A percentile compares a stretch with the other conserved stretches of the same genome.
Evolutionary conservation across 2,329 filamentous ascomycete genomes (phyloP).

Genomic region (Westerdykella sp.): DNA sequence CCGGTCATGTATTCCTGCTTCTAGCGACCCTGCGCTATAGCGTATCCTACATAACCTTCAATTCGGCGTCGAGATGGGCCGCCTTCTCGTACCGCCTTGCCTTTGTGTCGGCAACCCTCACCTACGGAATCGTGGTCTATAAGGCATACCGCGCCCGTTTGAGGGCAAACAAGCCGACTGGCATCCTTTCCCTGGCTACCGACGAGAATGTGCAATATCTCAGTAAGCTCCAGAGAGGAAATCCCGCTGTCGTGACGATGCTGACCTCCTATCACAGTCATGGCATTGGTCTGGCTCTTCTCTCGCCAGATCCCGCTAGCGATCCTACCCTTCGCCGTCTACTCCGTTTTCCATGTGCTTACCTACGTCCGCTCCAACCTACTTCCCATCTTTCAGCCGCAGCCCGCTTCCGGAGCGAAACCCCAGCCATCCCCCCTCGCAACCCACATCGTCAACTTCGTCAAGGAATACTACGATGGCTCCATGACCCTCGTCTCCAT

Average conservation of each 20-base stretch:
- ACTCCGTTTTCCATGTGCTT: conserved; percentile 96
- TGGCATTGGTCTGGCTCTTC: conserved; percentile 94
- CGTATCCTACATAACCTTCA: conserved; percentile 82
- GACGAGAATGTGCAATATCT: conserved; percentile 99
- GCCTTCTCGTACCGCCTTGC: conserved; percentile 81
- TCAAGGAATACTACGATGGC: conserved; percentile 95
- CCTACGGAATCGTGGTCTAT: conserved; percentile 98
- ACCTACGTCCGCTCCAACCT: conserved; percentile 93
- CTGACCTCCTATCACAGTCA: conserved; percentile 50
- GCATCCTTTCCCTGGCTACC: conserved; percentile 60
- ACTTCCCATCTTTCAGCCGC: conserved; percentile 76
- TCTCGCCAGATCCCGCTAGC: conserved; percentile 83
- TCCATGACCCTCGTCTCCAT: conserved; percentile 90
- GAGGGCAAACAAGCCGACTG: conserved; percentile 62
- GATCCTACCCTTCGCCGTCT: conserved; percentile 88
- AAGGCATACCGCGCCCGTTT: conserved; percentile 88
- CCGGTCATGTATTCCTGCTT: conserved; percentile 79
- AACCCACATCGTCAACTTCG: conserved; percentile 82
- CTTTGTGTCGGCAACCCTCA: conserved; percentile 81
- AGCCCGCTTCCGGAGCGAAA: conserved; percentile 50
- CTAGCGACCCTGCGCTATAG: conserved; percentile 75
- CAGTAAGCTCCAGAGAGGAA: conserved; percentile 53
- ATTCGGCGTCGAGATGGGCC: conserved; percentile 72
- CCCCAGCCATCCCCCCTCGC: conserved; percentile 58
- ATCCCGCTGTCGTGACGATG: conserved; percentile 3